phyloP scores from a whole-genome alignment of 305 asterid genomes.

The Fraxinus dipetala region DNA sequence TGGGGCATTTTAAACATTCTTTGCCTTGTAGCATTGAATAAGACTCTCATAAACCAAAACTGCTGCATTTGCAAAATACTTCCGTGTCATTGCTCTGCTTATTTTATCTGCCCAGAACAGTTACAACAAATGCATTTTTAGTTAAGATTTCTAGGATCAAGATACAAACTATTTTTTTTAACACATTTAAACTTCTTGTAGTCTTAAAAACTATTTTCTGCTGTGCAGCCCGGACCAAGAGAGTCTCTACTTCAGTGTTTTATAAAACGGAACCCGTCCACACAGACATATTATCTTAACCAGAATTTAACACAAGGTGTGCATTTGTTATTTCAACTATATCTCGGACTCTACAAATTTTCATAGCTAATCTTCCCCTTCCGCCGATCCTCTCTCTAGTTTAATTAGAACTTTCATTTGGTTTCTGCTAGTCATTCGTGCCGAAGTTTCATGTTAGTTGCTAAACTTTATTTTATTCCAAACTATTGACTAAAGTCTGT shows the following conservation, averaged over 20 bases:
- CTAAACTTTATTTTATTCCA: not conserved
- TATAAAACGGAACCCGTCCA: conserved; percentile 69
- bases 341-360: not conserved
- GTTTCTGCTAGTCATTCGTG: not conserved
- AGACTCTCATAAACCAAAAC: not conserved
- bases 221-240: conserved; percentile 92
- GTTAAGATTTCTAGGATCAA: not conserved
- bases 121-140: not conserved
- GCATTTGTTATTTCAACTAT: conserved; percentile 12
- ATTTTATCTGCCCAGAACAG: not conserved
- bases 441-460: not conserved
- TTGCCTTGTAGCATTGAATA: not conserved
- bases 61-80: not conserved
- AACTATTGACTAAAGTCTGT: not conserved
- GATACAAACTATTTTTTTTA: not conserved
- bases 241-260: conserved; percentile 76
- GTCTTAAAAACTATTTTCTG: conserved; percentile 11
- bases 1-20: not conserved
- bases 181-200: not conserved
- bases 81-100: not conserved
- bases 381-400: not conserved
- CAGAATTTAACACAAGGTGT: conserved; percentile 75
- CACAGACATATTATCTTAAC: conserved; percentile 68
- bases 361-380: not conserved
- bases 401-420: not conserved